phyloP scores from a whole-genome alignment of 1,284 basidiomycete species.

The Leccinum subrobustum region DNA sequence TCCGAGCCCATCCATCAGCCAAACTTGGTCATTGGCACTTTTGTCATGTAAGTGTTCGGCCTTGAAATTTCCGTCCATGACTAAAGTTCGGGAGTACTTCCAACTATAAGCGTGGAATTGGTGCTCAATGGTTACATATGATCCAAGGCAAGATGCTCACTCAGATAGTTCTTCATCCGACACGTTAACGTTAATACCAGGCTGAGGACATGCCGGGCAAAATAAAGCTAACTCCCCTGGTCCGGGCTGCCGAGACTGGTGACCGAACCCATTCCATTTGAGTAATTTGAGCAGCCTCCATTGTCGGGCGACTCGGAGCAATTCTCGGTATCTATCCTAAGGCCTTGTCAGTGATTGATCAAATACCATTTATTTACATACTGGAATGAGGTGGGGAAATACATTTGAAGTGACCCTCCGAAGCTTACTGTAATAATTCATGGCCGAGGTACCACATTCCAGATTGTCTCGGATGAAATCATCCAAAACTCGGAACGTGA shows the following conservation, averaged over 20 bases:
- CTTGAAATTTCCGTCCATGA: constrained; percentile 20
- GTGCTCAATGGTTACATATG: not conserved
- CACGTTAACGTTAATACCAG: constrained; percentile 7
- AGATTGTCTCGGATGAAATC: constrained; percentile 29
- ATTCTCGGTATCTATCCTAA: constrained; percentile 13
- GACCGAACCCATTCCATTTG: constrained; percentile 6
- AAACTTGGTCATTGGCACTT: not conserved
- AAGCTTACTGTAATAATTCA: constrained; percentile 28
- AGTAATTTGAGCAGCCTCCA: constrained; percentile 6
- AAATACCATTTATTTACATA: not conserved
- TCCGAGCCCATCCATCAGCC: constrained; percentile 12
- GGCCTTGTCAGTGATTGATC: not conserved
- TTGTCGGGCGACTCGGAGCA: constrained; percentile 2
- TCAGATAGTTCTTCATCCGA: not conserved
- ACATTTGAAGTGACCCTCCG: constrained; percentile 21
- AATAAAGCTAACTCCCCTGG: constrained; percentile 11
- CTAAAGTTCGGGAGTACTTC: not conserved
- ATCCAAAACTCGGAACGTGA: not conserved
- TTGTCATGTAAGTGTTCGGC: constrained; percentile 7
- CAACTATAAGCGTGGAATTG: not conserved
- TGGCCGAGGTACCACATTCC: constrained; percentile 28
- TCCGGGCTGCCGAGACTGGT: not conserved
- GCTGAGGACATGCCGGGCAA: constrained; percentile 19
- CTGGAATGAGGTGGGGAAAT: constrained; percentile 21
- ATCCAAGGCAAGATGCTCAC: not conserved